Evolutionary conservation across 2,329 filamentous ascomycete genomes (phyloP).

Genomic region (Metarhizium sp.): DNA sequence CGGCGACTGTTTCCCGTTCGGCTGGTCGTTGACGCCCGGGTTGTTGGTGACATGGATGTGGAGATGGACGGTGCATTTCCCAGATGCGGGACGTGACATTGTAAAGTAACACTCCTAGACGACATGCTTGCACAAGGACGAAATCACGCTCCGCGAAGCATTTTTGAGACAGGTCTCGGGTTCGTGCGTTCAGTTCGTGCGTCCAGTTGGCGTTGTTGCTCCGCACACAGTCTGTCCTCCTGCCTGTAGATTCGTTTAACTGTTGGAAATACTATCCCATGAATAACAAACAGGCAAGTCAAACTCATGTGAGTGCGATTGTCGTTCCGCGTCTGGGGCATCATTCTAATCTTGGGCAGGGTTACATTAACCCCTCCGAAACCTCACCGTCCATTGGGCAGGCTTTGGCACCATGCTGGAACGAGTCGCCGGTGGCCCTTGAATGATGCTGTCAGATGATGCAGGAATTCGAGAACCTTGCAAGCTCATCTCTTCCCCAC

Average conservation of each 20-base stretch:
- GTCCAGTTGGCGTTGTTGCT: not conserved
- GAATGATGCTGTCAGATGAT: slow-evolving; percentile 5
- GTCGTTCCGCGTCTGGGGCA: too few species aligned
- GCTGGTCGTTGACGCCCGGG: too few species aligned
- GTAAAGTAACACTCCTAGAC: not conserved
- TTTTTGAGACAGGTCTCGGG: not conserved
- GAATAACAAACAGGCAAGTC: not conserved
- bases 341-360: not conserved
- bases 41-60: not conserved
- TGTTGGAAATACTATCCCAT: not conserved
- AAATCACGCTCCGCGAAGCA: not conserved
- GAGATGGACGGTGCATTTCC: not conserved
- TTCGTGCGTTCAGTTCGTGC: not conserved
- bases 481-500: not conserved
- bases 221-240: too few species aligned
- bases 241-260: not conserved
- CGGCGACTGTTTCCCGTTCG: too few species aligned
- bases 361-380: not conserved
- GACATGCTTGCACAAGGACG: not conserved
- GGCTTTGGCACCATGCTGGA: not conserved
- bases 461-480: not conserved
- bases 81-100: not conserved
- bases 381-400: not conserved
- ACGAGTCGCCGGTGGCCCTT: not conserved
- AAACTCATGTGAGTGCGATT: not conserved